A percentile compares a stretch with the other conserved stretches of the same genome.
Conservation (phyloP, 192 early-diverging fungal genomes). For the Gaertneriomyces sp. region DNA sequence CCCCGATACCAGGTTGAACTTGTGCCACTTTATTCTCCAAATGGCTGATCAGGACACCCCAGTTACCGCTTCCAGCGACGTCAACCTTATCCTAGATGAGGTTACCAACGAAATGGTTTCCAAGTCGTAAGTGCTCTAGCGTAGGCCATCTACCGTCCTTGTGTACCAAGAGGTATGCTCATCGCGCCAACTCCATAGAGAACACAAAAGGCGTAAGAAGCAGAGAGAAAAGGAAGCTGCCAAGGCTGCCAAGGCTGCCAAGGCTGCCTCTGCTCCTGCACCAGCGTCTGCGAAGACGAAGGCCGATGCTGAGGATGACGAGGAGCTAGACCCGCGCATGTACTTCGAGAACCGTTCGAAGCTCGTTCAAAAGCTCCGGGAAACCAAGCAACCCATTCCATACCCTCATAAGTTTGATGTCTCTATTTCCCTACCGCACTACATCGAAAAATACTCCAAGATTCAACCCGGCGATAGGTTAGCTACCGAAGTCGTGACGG, state of each 20-base stretch:
- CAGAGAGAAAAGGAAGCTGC: conserved; percentile 84
- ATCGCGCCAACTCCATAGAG: conserved; percentile 44
- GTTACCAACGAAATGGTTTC: conserved; percentile 92
- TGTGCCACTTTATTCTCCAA: neutral
- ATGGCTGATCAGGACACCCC: conserved; percentile 5
- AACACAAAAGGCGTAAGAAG: conserved; percentile 90
- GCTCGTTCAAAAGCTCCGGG: conserved; percentile 77
- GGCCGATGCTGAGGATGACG: conserved; percentile 58
- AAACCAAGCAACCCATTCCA: conserved; percentile 77
- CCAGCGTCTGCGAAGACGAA: conserved; percentile 58
- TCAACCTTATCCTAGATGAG: conserved; percentile 56
- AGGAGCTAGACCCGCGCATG: conserved; percentile 76
- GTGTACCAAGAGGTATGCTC: neutral
- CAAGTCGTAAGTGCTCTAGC: conserved; percentile 63
- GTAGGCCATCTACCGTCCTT: conserved; percentile 16
- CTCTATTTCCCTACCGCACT: conserved; percentile 74
- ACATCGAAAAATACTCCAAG: conserved; percentile 75
- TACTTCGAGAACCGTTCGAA: conserved; percentile 96
- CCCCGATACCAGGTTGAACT: too few relatives aligned
- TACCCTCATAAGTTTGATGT: conserved; percentile 99
- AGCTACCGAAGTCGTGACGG: conserved; percentile 64
- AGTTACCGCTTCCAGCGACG: conserved; percentile 1
- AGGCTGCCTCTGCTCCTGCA: conserved; percentile 35
- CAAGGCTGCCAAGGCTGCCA: conserved; percentile 55
- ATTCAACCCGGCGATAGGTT: conserved; percentile 68